These are phyloP conservation scores for Begonia masoniana DNA, from an alignment of 306 rosid genomes.

Conservation along the genomic window DNA sequence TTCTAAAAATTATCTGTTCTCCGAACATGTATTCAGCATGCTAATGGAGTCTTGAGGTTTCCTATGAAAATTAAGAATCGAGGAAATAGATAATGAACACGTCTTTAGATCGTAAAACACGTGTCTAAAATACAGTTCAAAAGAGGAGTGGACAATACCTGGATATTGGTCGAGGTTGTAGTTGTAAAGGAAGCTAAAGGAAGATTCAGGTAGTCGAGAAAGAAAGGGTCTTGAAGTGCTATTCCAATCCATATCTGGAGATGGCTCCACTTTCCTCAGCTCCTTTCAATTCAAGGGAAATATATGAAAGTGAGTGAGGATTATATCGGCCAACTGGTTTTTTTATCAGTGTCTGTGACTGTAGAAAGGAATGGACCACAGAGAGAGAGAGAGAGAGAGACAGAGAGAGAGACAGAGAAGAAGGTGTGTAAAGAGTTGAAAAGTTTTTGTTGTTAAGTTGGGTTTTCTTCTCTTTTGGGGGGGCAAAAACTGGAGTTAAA, in stretches of 20 bases:
- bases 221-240: constrained; percentile 41
- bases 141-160: constrained; percentile 26
- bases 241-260: constrained; percentile 63
- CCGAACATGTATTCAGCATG: no score
- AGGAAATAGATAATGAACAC: not conserved
- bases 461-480: not conserved
- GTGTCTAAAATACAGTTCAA: not conserved
- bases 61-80: not conserved
- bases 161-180: constrained; percentile 39
- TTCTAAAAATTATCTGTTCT: no score
- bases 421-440: not conserved
- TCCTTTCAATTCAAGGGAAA: not conserved
- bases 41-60: no score
- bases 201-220: constrained; percentile 50
- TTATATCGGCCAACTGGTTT: not conserved
- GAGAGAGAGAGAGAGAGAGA: not conserved
- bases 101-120: no score
- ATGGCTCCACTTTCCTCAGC: not conserved
- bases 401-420: not conserved
- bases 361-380: not conserved
- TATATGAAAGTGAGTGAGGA: not conserved
- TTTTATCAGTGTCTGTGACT: not conserved
- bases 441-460: not conserved
- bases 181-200: constrained; percentile 68
- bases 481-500: constrained; percentile 12